These are phyloP conservation scores for Chlamydomonas schloesseri DNA, from an alignment of 139 green algal genomes.

Conservation along the genomic window DNA sequence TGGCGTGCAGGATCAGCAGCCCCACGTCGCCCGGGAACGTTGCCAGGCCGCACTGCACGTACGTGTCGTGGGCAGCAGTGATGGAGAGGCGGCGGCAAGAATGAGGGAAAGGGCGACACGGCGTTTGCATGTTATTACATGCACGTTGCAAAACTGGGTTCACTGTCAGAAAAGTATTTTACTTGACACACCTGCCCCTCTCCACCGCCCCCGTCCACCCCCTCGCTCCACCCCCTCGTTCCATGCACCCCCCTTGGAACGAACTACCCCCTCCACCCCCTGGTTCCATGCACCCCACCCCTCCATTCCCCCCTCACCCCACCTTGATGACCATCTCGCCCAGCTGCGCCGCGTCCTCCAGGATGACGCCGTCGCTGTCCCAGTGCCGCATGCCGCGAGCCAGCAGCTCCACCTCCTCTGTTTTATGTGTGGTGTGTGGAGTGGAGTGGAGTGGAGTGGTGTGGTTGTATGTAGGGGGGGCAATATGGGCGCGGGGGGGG, in stretches of 20 bases:
- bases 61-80: no score
- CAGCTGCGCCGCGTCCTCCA: background rate
- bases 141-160: no score
- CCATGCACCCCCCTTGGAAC: background rate
- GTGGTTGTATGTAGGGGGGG: no score
- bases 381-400: slow-evolving; percentile 41
- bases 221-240: background rate
- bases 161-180: no score
- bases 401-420: slow-evolving; percentile 37
- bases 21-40: slow-evolving; percentile 38
- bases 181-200: no score
- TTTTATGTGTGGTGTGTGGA: no score
- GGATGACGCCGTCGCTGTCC: slow-evolving; percentile 32
- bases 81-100: background rate
- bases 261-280: background rate
- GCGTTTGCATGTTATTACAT: no score
- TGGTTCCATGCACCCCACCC: background rate
- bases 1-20: slow-evolving; percentile 50
- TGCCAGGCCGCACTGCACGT: slow-evolving; percentile 49
- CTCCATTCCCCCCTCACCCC: background rate
- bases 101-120: no score
- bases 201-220: no score
- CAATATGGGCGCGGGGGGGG: background rate
- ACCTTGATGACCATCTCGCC: slow-evolving; percentile 52
- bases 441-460: background rate